Conservation (phyloP, 2,329 filamentous ascomycete genomes). For the Claviceps humidiphila region DNA sequence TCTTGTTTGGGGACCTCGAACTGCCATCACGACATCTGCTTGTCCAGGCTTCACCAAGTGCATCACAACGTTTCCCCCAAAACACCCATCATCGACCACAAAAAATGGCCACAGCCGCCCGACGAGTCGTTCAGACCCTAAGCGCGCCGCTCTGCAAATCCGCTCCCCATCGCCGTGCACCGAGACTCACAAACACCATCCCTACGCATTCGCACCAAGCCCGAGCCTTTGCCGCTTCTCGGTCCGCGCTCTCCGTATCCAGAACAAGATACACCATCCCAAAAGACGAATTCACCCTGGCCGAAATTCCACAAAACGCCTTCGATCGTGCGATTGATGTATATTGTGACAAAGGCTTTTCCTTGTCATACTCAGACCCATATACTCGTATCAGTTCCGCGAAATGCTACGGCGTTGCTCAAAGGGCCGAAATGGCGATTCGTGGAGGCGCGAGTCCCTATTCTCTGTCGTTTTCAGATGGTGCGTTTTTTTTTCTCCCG, state of each 20-base stretch:
- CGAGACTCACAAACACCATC: not conserved
- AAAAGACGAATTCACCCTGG: conserved; percentile 11
- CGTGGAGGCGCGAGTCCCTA: conserved; percentile 11
- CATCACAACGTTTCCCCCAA: too few species aligned
- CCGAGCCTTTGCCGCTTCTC: conserved; percentile 4
- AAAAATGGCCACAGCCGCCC: not conserved
- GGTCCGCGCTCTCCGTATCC: too few species aligned
- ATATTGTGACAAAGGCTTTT: too few species aligned
- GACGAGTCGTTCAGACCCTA: not conserved
- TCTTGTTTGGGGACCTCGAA: too few species aligned
- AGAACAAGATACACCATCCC: too few species aligned
- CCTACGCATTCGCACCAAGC: not conserved
- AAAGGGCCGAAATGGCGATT: conserved; percentile 12
- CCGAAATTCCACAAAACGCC: conserved; percentile 10
- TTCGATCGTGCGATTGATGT: conserved; percentile 11
- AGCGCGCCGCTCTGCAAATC: not conserved
- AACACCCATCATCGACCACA: too few species aligned
- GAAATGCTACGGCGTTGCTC: conserved; percentile 13
- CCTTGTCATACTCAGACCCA: not conserved
- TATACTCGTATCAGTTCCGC: conserved; percentile 11
- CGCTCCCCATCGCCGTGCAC: not conserved
- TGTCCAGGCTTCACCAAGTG: too few species aligned
- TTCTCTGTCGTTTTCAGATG: conserved; percentile 9
- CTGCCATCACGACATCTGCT: too few species aligned
- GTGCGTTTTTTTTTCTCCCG: conserved; percentile 11